These are phyloP conservation scores for Blastomyces gilchristii DNA, from an alignment of 2,329 filamentous ascomycete genomes.

Conservation along the genomic window DNA sequence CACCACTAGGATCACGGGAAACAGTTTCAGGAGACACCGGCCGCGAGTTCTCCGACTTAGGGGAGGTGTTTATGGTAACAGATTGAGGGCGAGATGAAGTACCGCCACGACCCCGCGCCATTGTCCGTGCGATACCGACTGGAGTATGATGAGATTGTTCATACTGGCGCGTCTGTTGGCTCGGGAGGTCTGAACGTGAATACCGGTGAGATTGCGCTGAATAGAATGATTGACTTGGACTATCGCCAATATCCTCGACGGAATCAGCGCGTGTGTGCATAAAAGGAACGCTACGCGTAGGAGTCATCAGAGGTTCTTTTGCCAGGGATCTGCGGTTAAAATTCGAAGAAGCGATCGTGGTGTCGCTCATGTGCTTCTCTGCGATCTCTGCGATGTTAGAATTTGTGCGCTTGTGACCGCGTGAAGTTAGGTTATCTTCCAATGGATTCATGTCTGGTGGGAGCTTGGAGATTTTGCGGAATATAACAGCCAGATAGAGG, in stretches of 20 bases:
- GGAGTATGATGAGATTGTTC: conserved; percentile 23
- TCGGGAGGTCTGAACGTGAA: conserved; percentile 25
- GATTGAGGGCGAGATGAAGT: conserved; percentile 26
- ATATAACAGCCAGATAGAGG: conserved; percentile 64
- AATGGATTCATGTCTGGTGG: conserved; percentile 94
- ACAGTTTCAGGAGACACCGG: conserved; percentile 18
- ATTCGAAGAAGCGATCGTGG: conserved; percentile 35
- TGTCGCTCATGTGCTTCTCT: conserved; percentile 52
- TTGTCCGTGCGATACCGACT: conserved; percentile 21
- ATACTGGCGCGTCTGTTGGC: conserved; percentile 24
- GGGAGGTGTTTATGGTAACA: conserved; percentile 22
- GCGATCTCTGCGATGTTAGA: conserved; percentile 46
- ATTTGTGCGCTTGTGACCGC: conserved; percentile 63
- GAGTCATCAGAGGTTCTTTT: conserved; percentile 35
- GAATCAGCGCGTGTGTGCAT: conserved; percentile 63
- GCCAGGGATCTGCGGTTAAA: conserved; percentile 27
- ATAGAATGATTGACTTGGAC: conserved; percentile 40
- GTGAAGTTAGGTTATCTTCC: conserved; percentile 71
- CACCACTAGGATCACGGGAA: conserved; percentile 27
- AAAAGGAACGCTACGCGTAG: conserved; percentile 57
- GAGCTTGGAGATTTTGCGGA: conserved; percentile 68
- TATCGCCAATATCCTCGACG: conserved; percentile 45
- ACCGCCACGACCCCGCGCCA: conserved; percentile 22
- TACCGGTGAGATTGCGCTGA: conserved; percentile 33
- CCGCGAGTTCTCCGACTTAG: conserved; percentile 21